phyloP scores from a whole-genome alignment of 78 protist species.

The Speleostelium caveatum region DNA sequence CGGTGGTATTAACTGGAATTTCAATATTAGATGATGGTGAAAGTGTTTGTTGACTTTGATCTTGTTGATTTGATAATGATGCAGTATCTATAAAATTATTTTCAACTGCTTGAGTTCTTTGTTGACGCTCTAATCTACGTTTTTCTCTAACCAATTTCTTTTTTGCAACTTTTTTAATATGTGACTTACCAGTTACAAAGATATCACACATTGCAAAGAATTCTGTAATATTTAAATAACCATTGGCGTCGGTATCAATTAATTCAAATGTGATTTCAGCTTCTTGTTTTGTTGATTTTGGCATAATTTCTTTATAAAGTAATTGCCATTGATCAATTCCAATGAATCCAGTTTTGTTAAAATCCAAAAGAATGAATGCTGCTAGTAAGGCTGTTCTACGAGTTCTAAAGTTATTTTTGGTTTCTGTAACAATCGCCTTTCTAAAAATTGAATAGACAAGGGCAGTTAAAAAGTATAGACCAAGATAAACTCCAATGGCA shows the following conservation, averaged over 20 bases:
- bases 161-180: slow-evolving; percentile 18
- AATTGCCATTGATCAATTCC: slow-evolving; percentile 56
- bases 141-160: neutral
- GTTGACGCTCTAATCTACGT: too few relatives aligned
- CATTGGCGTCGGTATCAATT: slow-evolving; percentile 53
- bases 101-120: too few relatives aligned
- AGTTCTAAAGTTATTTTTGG: slow-evolving; percentile 45
- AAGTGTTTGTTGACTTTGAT: neutral
- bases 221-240: slow-evolving; percentile 39
- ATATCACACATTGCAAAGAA: slow-evolving; percentile 80
- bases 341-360: slow-evolving; percentile 53
- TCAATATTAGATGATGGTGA: neutral
- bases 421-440: slow-evolving; percentile 54
- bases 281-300: slow-evolving; percentile 37
- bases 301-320: slow-evolving; percentile 37
- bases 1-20: neutral
- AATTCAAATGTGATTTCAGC: slow-evolving; percentile 53
- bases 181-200: slow-evolving; percentile 23
- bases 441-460: slow-evolving; percentile 42
- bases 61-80: too few relatives aligned
- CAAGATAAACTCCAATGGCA: slow-evolving; percentile 23
- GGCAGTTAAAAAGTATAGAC: slow-evolving; percentile 70
- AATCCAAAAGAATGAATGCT: slow-evolving; percentile 59
- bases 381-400: slow-evolving; percentile 56
- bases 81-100: too few relatives aligned